Evolutionary conservation across 345 rosid genomes (phyloP), one percentile per base, ranked within the genome.

Genomic region (Lumnitzera littorea): DNA sequence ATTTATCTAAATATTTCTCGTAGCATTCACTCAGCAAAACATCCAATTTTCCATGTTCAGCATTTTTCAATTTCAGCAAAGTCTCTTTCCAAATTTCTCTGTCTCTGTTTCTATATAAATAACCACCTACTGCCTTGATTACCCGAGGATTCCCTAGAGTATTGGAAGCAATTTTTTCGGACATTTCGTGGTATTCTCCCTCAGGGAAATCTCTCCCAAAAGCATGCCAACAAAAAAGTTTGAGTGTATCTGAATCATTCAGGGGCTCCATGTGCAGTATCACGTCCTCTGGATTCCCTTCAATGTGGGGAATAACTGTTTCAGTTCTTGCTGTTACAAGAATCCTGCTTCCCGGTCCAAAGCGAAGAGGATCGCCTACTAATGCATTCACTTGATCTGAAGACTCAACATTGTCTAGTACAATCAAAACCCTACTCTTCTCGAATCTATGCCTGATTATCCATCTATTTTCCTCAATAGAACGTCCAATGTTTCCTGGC

Each of bases 11-110:
- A 20, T 20, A 20, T 20, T 20, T 20, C 20, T 70, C 62, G 27
- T 29, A 70, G 24, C 57, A 64, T 24, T 29, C 59, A 50, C 16
- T 23, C 29, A 64, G 27, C 51, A 48, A 51, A 13, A 36, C 13
- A 13, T 48, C 25, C 4, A 70, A 53, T 50, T 2, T 10, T 24
- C 2, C 2, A 16, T 17, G 15, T 3, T 51, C 56, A 49, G 27
- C 47, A 50, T 55, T 55, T n/a, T 25, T 36, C 24, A 65, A 55
- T 48, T 36, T 9, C 29, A 1, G 17, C 17, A 55, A 0, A 14
- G 20, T 46, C 46, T 55, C 58, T 5, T 55, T 29, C 58, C 58
- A 55, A 14, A 24, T 55, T 13, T 29, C 2, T 55, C 27, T 55
- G 57, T 11, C 0, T 43, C 11, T 55, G 43, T 36, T 4, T 6